Evolutionary conservation across 192 early-diverging fungal genomes (phyloP).

Genomic region (Pilaira anomala): DNA sequence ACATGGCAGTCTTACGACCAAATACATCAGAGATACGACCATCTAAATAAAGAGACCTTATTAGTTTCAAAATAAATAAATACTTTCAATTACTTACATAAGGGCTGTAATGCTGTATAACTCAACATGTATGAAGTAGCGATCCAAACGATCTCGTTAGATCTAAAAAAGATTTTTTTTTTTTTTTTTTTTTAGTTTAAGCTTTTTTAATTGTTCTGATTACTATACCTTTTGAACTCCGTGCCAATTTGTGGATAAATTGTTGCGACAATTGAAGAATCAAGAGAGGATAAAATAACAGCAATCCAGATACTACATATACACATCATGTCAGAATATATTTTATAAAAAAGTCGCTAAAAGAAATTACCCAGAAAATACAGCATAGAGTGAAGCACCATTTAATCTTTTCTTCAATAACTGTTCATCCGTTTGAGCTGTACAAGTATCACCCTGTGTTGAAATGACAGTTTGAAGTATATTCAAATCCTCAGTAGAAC

Average conservation of each 20-base stretch:
- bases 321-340: neutral
- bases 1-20: slow-evolving; percentile 61
- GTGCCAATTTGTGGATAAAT: slow-evolving; percentile 35
- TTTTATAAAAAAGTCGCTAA: neutral
- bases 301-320: slow-evolving; percentile 32
- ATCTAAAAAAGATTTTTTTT: neutral
- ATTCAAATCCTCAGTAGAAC: neutral
- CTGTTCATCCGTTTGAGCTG: no score
- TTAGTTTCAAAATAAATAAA: neutral
- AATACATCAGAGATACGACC: slow-evolving; percentile 75
- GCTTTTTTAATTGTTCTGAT: neutral
- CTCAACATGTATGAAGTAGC: slow-evolving; percentile 72
- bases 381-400: neutral
- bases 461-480: slow-evolving; percentile 11
- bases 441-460: neutral
- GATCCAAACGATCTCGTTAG: slow-evolving; percentile 57
- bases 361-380: neutral
- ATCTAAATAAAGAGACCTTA: slow-evolving; percentile 24
- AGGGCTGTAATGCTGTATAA: slow-evolving; percentile 72
- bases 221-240: slow-evolving; percentile 29
- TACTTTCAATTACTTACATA: slow-evolving; percentile 46
- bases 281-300: slow-evolving; percentile 31
- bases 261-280: slow-evolving; percentile 36
- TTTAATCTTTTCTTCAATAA: no score
- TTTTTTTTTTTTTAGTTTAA: no score